A percentile compares a stretch with the other conserved stretches of the same genome.
Conservation (phyloP, 768 basidiomycete genomes). For the Amanita jacksonii region DNA sequence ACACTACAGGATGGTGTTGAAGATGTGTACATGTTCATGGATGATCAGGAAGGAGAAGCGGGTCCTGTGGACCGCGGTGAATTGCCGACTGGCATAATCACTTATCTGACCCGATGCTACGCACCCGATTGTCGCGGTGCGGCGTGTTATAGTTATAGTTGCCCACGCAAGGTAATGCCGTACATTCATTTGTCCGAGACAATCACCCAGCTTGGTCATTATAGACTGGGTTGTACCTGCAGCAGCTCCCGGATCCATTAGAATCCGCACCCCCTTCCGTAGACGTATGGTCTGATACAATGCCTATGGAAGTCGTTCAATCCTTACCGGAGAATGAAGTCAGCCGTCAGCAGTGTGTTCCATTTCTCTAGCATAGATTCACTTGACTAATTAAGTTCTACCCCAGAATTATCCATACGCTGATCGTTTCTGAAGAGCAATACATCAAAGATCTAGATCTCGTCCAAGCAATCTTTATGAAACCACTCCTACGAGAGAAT, state of each 20-base stretch:
- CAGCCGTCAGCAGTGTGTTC: constrained; percentile 61
- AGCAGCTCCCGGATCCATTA: constrained; percentile 17
- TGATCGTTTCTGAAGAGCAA: constrained; percentile 83
- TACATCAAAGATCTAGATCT: constrained; percentile 83
- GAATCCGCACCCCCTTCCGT: constrained; percentile 25
- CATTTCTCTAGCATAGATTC: not conserved
- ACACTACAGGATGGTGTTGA: constrained; percentile 81
- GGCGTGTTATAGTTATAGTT: constrained; percentile 76
- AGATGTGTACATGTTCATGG: constrained; percentile 89
- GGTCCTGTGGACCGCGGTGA: constrained; percentile 51
- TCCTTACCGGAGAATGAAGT: constrained; percentile 70
- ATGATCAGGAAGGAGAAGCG: constrained; percentile 64
- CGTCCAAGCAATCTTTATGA: constrained; percentile 58
- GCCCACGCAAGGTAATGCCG: constrained; percentile 52
- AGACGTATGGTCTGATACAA: constrained; percentile 38
- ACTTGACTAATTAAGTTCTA: not conserved
- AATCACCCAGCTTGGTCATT: constrained; percentile 9
- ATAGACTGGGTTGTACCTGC: constrained; percentile 24
- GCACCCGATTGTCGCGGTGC: constrained; percentile 71
- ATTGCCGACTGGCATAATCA: constrained; percentile 84
- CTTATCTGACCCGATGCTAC: constrained; percentile 86
- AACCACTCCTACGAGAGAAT: constrained; percentile 36
- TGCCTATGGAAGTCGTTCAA: constrained; percentile 28
- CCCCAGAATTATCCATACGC: constrained; percentile 68
- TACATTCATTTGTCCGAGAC: not conserved